These are phyloP conservation scores for Ophiostoma piceae DNA, from an alignment of 2,329 filamentous ascomycete genomes.

Conservation along the genomic window DNA sequence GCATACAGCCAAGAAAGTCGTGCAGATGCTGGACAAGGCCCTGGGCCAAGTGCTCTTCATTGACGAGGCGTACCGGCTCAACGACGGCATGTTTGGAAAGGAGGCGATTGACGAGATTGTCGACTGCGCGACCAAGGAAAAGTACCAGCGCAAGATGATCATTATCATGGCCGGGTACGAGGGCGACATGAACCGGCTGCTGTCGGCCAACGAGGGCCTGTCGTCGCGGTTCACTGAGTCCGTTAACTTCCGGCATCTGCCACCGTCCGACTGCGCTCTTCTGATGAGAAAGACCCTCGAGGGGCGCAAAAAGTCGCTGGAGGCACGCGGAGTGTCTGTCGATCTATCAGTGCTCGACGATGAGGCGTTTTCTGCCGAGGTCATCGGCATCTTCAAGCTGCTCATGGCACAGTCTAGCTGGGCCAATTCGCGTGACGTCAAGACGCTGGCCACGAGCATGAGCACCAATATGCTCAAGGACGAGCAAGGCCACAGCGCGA, in stretches of 20 bases:
- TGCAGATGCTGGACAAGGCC: conserved; percentile 53
- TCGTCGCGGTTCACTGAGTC: conserved; percentile 60
- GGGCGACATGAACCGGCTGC: conserved; percentile 57
- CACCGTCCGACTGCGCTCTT: conserved; percentile 40
- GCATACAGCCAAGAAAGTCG: conserved; percentile 63
- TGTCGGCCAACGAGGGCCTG: conserved; percentile 57
- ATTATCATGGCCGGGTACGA: conserved; percentile 67
- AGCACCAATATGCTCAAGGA: conserved; percentile 40
- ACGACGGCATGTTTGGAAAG: conserved; percentile 51
- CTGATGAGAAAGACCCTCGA: conserved; percentile 38
- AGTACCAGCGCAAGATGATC: conserved; percentile 55
- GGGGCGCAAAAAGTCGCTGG: conserved; percentile 24
- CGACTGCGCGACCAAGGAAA: conserved; percentile 49
- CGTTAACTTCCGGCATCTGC: conserved; percentile 50
- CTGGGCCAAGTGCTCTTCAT: conserved; percentile 65
- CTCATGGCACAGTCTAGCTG: conserved; percentile 47
- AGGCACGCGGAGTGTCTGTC: conserved; percentile 24
- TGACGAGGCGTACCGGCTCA: conserved; percentile 66
- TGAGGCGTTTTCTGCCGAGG: conserved; percentile 24
- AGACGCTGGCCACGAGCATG: conserved; percentile 48
- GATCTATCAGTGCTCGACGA: conserved; percentile 30
- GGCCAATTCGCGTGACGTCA: conserved; percentile 60
- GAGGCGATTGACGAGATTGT: conserved; percentile 53
- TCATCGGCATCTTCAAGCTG: conserved; percentile 35
- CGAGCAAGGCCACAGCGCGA: conserved; percentile 28